Base-by-base conservation (phyloP, 495 filamentous ascomycete genomes). In the Talaromyces thailandensis region DNA sequence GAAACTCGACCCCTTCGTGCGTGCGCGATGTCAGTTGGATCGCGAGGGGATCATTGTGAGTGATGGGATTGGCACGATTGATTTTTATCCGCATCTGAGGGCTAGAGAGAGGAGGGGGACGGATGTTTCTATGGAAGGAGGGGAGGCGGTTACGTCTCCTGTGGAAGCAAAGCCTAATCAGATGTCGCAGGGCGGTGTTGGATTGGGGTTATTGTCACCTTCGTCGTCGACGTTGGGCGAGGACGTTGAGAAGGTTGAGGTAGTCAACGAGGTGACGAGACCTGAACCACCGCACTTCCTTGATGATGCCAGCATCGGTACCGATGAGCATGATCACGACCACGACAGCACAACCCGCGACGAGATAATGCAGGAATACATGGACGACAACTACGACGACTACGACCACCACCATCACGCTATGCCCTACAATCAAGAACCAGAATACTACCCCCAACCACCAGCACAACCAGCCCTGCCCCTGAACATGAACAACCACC, bases 1-100 rank as follows among this genome's bases (percentile, higher is more conserved):
- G 93, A 70, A 75, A 23, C 66, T 92, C 2, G 90, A 94, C 67
- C 88, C 87, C 0, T 91, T 91, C 69, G 43, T 89, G 7, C 78
- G 91, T n/a, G 89, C 88, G 14, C 76, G 86, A 66, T 83, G 82
- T 6, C 72, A 79, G 32, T 90, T 93, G 62, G 91, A 94, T 67
- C 82, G 91, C 21, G 82, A 76, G 4, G 83, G 87, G 0, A 79
- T 93, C 56, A 81, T 94, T 61, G 59, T 61, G 3, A 35, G 59
- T 31, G 59, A 61, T 24, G 59, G 59, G 0, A 52, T 61, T 61
- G 59, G 59, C 43, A 50, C 59, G 59, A 61, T 61, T 32, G 40
- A 61, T 61, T 31, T 52, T 14, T 61, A 61, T 35, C 59, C 59
- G n/a, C 59, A 61, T 61, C 25, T 57, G 1, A 21, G 55, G 32